Evolutionary conservation across 2,329 filamentous ascomycete species (phyloP).

Genomic region (Ascochyta koolunga): DNA sequence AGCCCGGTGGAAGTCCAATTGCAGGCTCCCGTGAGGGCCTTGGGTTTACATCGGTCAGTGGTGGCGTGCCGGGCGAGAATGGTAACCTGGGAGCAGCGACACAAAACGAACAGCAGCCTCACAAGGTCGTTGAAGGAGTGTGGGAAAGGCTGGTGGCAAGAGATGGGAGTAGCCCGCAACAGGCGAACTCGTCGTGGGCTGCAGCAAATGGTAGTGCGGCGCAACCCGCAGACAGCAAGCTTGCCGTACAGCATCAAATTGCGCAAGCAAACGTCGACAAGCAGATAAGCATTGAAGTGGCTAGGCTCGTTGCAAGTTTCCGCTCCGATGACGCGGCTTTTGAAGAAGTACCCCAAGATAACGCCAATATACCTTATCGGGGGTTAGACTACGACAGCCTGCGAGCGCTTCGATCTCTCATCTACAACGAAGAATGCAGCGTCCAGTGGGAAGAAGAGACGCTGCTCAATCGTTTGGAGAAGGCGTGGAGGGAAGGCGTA

Average conservation of each 20-base stretch:
- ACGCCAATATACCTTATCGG: constrained; percentile 29
- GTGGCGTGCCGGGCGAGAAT: constrained; percentile 5
- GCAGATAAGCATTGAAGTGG: constrained; percentile 36
- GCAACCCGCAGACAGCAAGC: constrained; percentile 21
- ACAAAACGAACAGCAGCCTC: constrained; percentile 21
- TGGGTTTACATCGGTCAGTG: constrained; percentile 21
- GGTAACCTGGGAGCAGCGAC: constrained; percentile 7
- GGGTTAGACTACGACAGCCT: constrained; percentile 40
- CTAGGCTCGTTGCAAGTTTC: constrained; percentile 37
- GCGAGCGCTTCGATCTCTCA: constrained; percentile 38
- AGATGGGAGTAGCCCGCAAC: constrained; percentile 23
- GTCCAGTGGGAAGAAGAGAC: constrained; percentile 36
- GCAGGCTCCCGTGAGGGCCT: constrained; percentile 24
- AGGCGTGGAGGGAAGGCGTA: constrained; percentile 39
- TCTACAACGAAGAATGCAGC: constrained; percentile 36
- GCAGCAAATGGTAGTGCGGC: constrained; percentile 8
- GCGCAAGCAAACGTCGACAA: constrained; percentile 28
- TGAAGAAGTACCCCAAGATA: constrained; percentile 29
- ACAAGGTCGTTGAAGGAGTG: constrained; percentile 30
- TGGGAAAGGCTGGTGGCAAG: constrained; percentile 28
- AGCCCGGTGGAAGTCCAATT: constrained; percentile 38
- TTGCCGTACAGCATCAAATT: constrained; percentile 29
- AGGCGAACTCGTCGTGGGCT: constrained; percentile 20
- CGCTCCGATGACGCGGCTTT: constrained; percentile 27
- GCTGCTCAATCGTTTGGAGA: constrained; percentile 40